Base-by-base conservation (phyloP, 1,284 basidiomycete species). In the Phlebopus sp. region DNA sequence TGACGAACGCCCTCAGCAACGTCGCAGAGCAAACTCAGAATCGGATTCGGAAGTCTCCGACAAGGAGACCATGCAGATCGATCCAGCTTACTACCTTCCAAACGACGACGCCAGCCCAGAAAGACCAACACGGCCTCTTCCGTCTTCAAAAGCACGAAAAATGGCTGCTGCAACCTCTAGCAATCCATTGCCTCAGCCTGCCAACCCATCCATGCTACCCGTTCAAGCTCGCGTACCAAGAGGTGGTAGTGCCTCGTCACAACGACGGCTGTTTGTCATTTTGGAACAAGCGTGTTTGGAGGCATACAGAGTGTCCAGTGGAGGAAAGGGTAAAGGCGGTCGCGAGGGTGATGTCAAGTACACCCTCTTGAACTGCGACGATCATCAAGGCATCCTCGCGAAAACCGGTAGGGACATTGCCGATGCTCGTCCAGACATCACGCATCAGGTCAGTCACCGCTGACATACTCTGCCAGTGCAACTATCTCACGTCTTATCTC, bases 331-430 rank as follows among this genome's bases (percentile, higher is more conserved):
- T 17, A 76, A 78, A 56, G 69, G 73, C 37, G 69, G 76, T 46
- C 57, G 78, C 36, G 78, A 83, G 52, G 81, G 81, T 15, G 92
- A 95, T 55, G 92, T 93, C 55, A 97, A 98, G 73, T 98, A 98
- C 69, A 94, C 94, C 14, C 74, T 99, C 50, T 73, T 99, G 57
- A 99, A 99, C 71, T 99, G 97, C 70, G 96, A 99, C 68, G 96
- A 99, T 60, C 96, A 99, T 71, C 96, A 99, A 69, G 93, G 96
- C 42, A 97, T 99, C 54, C 76, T 99, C 51, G 96, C 97, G 6
- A 98, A 97, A 72, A 97, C 95, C 3, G 93, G 94, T 23, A 79
- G 96, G 59, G 97, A 99, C 71, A 99, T 99, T 57, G 95, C 97
- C 17, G 95, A 98, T 69, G 96, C 97, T 15, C 75, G 96, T 54